These are phyloP conservation scores for Nannizziopsis arthrosporioides DNA, from an alignment of 2,329 filamentous ascomycete genomes.

Conservation along the genomic window DNA sequence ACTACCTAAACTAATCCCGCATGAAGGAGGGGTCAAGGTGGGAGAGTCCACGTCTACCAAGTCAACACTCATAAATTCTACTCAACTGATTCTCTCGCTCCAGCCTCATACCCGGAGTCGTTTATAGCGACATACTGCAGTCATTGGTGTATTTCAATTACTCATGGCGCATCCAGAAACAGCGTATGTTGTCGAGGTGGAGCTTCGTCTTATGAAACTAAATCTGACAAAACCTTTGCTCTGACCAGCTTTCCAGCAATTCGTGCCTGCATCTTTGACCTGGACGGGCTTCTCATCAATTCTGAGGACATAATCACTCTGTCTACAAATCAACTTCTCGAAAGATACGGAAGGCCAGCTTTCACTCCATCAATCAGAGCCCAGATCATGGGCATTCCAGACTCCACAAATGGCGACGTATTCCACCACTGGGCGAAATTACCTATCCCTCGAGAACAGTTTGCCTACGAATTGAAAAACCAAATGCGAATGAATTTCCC, in stretches of 20 bases:
- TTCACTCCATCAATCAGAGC: slow-evolving; percentile 16
- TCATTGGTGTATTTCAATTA: too few species aligned
- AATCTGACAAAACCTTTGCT: too few species aligned
- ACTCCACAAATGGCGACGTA: slow-evolving; percentile 20
- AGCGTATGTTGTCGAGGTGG: too few species aligned
- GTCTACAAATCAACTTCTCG: slow-evolving; percentile 16
- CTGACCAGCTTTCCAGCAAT: slow-evolving; percentile 20
- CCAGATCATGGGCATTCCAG: slow-evolving; percentile 19
- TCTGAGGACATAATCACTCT: slow-evolving; percentile 25
- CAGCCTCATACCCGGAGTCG: too few species aligned
- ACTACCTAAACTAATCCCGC: too few species aligned
- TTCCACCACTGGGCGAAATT: slow-evolving; percentile 27
- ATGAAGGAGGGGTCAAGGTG: too few species aligned
- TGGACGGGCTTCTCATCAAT: slow-evolving; percentile 27
- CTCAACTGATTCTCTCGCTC: too few species aligned
- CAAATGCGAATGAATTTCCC: slow-evolving; percentile 22
- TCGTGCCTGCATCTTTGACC: slow-evolving; percentile 28
- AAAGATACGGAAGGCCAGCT: slow-evolving; percentile 16
- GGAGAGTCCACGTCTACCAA: too few species aligned
- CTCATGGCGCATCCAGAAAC: too few species aligned
- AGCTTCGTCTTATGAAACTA: too few species aligned
- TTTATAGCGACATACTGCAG: too few species aligned
- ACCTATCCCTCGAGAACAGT: slow-evolving; percentile 23
- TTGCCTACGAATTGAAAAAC: slow-evolving; percentile 22
- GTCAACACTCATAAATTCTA: too few species aligned